Base-by-base conservation (phyloP, 2,329 filamentous ascomycete genomes). In the Alternaria arborescens region DNA sequence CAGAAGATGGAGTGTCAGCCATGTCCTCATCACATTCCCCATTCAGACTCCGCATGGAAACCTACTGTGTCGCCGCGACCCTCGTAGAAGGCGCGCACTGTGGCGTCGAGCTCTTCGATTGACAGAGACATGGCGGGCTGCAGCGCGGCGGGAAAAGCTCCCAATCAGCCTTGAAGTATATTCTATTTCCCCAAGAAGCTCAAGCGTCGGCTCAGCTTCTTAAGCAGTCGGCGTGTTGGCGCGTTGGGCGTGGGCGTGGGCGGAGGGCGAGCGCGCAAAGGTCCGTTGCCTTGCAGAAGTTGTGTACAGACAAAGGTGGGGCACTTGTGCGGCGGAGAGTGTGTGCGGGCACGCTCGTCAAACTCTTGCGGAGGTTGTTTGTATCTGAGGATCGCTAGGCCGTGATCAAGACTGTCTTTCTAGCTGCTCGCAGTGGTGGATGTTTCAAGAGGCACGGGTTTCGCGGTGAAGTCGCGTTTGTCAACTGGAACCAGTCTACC, bases 51-150 rank as follows among this genome's bases (percentile, higher is more conserved):
- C 16, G 52, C 30, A 16, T 54, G 48, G 28, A 11, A 64, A 82
- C 89, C 75, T 85, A 97, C 93, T 85, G 93, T 88, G 64, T 97
- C 93, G 74, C 95, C 95, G 81, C 94, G 91, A 79, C 94, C 94
- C 84, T 98, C 94, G 78, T 97, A 99, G 83, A 99, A 98, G 84
- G 92, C 89, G 80, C 92, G 94, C 86, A 98, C 94, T 71, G 93
- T 95, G 81, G 86, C 90, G 88, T 99, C 95, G 85, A 99, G 89
- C 88, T 99, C 95, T 81, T 91, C 89, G 82, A 99, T 94, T 76
- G 91, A 87, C 79, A 87, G 82, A 73, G 87, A 87, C 87, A 89
- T 89, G 67, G 66, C 78, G 77, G 69, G 71, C 67, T 59, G 70
- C 65, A 69, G 67, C 64, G 69, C 69, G 61, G 64, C 58, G 73